A percentile compares a stretch with the other conserved stretches of the same genome.
phyloP scores from a whole-genome alignment of 352 stramenopile genomes.

The Pythium utonaiense region DNA sequence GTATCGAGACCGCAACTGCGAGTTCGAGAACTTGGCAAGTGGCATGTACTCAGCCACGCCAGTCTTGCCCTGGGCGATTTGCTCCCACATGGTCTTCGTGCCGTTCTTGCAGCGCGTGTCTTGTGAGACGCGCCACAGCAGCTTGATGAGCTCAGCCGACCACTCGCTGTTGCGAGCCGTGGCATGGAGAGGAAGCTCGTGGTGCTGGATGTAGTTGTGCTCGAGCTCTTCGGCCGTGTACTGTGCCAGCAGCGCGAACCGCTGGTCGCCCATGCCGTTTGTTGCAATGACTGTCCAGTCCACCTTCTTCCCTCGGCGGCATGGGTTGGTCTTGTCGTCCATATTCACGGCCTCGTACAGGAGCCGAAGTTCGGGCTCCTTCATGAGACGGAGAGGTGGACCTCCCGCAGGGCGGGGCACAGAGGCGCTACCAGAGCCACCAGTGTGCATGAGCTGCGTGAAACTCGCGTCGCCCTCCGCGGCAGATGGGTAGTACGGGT shows the following conservation, averaged over 20 bases:
- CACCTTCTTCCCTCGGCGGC: constrained; percentile 68
- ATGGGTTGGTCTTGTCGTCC: constrained; percentile 59
- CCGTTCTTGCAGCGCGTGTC: constrained; percentile 68
- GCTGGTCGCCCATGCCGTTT: constrained; percentile 61
- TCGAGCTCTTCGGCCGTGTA: constrained; percentile 71
- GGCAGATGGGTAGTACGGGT: constrained; percentile 8
- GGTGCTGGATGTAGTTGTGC: constrained; percentile 62
- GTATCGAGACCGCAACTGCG: constrained; percentile 73
- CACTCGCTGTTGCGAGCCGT: constrained; percentile 51
- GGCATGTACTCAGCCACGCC: constrained; percentile 69
- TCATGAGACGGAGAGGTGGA: constrained; percentile 42
- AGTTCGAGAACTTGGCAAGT: constrained; percentile 70
- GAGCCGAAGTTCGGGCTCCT: constrained; percentile 48
- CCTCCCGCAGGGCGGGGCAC: not conserved
- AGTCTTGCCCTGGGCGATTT: constrained; percentile 63
- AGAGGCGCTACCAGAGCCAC: not conserved
- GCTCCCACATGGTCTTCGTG: constrained; percentile 79
- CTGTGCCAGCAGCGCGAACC: constrained; percentile 47
- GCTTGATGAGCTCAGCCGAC: constrained; percentile 66
- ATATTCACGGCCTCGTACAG: constrained; percentile 74
- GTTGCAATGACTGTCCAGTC: constrained; percentile 71
- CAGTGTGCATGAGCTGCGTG: constrained; percentile 21
- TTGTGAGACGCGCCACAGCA: constrained; percentile 65
- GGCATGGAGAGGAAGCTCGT: constrained; percentile 48
- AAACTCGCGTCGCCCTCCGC: constrained; percentile 9